Base-by-base conservation (phyloP, 108 stramenopile genomes). In the Seminavis robusta region DNA sequence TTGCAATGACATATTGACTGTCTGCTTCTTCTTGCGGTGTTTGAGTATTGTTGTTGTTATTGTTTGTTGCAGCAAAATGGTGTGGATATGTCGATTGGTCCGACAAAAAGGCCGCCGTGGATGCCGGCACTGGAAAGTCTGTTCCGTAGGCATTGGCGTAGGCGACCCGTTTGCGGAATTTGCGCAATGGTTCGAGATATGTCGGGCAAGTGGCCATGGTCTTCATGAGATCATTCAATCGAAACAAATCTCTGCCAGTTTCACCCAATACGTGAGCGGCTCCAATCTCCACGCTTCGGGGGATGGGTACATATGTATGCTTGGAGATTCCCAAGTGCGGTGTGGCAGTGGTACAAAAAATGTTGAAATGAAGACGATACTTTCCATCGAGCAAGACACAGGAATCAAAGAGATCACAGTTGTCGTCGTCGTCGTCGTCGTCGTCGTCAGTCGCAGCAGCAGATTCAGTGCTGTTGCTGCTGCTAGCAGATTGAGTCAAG, bases 131-230 rank as follows among this genome's bases (percentile, higher is more conserved):
- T 6, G 86, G 86, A 76, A 93, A 93, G 63, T 93, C 92, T 3
- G 92, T 93, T 20, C 77, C 67, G 41, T 81, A 93, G n/a, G 84
- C 84, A 71, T 93, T 93, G 62, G 88, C 88, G 71, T 87, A 93
- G 7, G 88, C 87, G 26, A 89, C 79, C 7, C 92, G 49, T 48
- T 73, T 68, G 15, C 84, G 81, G 66, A 93, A 93, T 39, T 56
- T 48, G 1, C 61, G 48, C 27, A 93, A 63, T 0, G 92, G 86
- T 7, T 48, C 42, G 16, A 93, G 55, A 52, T 67, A 93, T 24
- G 64, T 59, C 0, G 64, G 34, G 21, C 13, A n/a, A 2, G 60
- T 51, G 2, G 60, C 60, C 60, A 61, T 61, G 42, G 25, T 16
- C 48, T 36, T 52, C 34, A 51, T 26, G 33, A 61, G 30, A 51